A percentile compares a stretch with the other conserved stretches of the same genome.
Conservation (phyloP, 495 filamentous ascomycete genomes). For the Cercophora scortea region DNA sequence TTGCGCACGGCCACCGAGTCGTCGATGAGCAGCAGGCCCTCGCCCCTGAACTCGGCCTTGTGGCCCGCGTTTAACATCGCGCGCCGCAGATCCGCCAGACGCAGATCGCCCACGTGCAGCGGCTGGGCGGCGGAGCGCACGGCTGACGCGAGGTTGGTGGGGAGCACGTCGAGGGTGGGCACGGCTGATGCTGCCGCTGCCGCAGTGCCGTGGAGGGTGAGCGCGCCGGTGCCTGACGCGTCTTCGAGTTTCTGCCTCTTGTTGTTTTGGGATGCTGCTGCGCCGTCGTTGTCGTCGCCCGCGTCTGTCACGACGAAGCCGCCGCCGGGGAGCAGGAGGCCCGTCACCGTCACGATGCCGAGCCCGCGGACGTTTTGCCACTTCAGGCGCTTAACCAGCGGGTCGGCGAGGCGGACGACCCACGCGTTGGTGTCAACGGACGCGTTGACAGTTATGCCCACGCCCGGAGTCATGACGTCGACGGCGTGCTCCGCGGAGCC, state of each 20-base stretch:
- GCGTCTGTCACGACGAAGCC: slow-evolving; percentile 51
- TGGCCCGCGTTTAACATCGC: slow-evolving; percentile 77
- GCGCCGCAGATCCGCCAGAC: slow-evolving; percentile 79
- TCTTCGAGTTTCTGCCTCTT: slow-evolving; percentile 23
- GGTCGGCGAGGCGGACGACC: slow-evolving; percentile 81
- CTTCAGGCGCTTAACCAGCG: slow-evolving; percentile 71
- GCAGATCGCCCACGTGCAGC: slow-evolving; percentile 87
- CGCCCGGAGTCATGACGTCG: slow-evolving; percentile 71
- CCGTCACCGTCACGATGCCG: slow-evolving; percentile 81
- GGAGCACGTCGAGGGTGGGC: slow-evolving; percentile 72
- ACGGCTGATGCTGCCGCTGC: slow-evolving; percentile 7
- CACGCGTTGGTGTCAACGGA: slow-evolving; percentile 98
- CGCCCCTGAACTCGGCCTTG: slow-evolving; percentile 85
- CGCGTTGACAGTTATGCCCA: slow-evolving; percentile 69
- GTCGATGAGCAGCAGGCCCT: slow-evolving; percentile 86
- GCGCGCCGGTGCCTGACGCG: background rate
- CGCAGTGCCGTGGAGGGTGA: background rate
- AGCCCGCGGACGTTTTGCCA: slow-evolving; percentile 92
- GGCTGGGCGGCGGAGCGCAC: slow-evolving; percentile 74
- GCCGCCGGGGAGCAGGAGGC: slow-evolving; percentile 42
- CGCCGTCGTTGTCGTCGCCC: slow-evolving; percentile 20
- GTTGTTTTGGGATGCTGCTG: slow-evolving; percentile 15
- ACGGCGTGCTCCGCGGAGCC: slow-evolving; percentile 29
- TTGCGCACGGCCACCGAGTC: slow-evolving; percentile 84
- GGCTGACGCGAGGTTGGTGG: slow-evolving; percentile 66